Conservation (phyloP, 331 rosid genomes). For the Rosa hybrid region DNA sequence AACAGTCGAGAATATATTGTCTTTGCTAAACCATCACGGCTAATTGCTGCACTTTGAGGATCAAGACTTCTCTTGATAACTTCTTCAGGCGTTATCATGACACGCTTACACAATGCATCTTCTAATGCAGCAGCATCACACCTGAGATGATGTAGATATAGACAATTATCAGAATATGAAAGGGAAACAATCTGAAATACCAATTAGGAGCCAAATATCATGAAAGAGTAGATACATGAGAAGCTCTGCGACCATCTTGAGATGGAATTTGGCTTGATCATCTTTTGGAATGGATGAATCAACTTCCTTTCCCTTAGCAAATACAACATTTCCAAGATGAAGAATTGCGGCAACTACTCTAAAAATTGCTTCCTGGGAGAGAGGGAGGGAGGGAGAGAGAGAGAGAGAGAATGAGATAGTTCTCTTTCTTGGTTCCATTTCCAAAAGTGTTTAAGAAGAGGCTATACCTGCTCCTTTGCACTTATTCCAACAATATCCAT, state of each 20-base stretch:
- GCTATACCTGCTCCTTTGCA: slow-evolving; percentile 86
- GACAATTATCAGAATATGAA: slow-evolving; percentile 25
- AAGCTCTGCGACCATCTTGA: slow-evolving; percentile 86
- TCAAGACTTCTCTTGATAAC: slow-evolving; percentile 93
- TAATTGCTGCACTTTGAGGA: slow-evolving; percentile 89
- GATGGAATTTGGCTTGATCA: slow-evolving; percentile 80
- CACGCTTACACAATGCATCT: slow-evolving; percentile 98
- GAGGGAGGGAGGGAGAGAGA: slow-evolving; percentile 25
- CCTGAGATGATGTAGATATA: slow-evolving; percentile 52
- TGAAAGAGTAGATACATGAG: slow-evolving; percentile 61
- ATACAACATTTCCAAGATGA: slow-evolving; percentile 82
- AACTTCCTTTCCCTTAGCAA: slow-evolving; percentile 82
- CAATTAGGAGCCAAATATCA: slow-evolving; percentile 16
- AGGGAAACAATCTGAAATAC: slow-evolving; percentile 21
- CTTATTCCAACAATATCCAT: slow-evolving; percentile 97
- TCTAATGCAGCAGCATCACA: slow-evolving; percentile 68
- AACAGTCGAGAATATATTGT: slow-evolving; percentile 91
- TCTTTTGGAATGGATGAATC: slow-evolving; percentile 97
- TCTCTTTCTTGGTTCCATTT: slow-evolving; percentile 22
- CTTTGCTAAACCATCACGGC: slow-evolving; percentile 95
- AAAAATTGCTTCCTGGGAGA: slow-evolving; percentile 85
- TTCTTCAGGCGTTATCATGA: slow-evolving; percentile 99
- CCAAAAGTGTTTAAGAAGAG: slow-evolving; percentile 31
- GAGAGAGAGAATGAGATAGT: slow-evolving; percentile 29
- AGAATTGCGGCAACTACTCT: slow-evolving; percentile 96